Conservation (phyloP, 768 basidiomycete genomes). For the Chalciporus chontae region DNA sequence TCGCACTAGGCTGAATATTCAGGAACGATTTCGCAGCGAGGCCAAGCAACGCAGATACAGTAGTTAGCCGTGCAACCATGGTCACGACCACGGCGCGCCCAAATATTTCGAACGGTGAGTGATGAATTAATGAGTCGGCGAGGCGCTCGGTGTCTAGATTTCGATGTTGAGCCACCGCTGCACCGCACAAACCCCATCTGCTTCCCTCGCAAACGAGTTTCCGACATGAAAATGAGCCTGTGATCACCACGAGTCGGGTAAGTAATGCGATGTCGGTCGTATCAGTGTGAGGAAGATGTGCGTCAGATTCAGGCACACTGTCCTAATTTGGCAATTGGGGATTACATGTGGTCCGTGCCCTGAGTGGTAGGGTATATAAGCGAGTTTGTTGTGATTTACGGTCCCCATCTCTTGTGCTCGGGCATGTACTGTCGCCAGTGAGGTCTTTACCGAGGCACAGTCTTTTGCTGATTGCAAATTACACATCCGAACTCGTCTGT, state of each 20-base stretch:
- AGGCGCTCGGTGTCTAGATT: not conserved
- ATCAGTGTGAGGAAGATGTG: no score
- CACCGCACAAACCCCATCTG: not conserved
- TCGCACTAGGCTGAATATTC: no score
- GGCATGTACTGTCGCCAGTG: conserved; percentile 94
- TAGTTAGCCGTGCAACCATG: not conserved
- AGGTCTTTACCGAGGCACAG: conserved; percentile 94
- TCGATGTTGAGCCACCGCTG: not conserved
- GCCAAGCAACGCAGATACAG: no score
- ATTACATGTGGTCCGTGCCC: conserved; percentile 22
- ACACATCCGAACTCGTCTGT: conserved; percentile 94
- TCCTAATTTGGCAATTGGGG: not conserved
- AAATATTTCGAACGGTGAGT: not conserved
- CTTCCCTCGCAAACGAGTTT: no score
- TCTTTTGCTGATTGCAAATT: conserved; percentile 97
- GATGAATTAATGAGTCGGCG: not conserved
- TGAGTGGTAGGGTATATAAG: conserved; percentile 7
- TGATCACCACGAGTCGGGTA: no score
- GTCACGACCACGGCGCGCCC: not conserved
- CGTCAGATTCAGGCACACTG: no score
- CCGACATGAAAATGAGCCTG: no score
- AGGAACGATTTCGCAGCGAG: no score
- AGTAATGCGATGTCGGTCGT: no score
- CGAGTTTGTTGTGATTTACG: fast-evolving
- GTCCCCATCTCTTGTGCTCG: conserved; percentile 59